Evolutionary conservation across 129 eudicot genomes (phyloP), one percentile per base, ranked within the genome.

Genomic region (Saposhnikovia divaricata): DNA sequence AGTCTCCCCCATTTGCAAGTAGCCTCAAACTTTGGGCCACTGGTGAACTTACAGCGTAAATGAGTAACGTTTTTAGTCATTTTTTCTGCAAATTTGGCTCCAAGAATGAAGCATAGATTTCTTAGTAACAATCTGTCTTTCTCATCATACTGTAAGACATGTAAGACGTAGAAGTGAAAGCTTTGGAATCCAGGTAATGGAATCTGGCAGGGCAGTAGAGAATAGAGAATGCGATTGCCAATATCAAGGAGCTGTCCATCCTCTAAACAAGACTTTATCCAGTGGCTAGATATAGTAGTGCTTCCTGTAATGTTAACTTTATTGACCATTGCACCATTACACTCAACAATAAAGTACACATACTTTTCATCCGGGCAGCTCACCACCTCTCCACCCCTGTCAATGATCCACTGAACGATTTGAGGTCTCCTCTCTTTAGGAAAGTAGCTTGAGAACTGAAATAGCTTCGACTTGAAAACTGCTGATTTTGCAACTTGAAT

Each of bases 211-310:
- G 91, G 90, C 79, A 94, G 97, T 82, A 97, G 98, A 80, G 97
- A 90, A 86, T 90, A 94, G 69, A 94, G 89, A 42, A 94, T 84
- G 88, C 92, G 97, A 78, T 92, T 86, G 84, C 81, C 82, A 79
- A 92, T 89, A 81, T 92, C 97, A 80, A 92, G 92, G 84, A 94
- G 88, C n/a, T n/a, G n/a, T n/a, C n/a, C n/a, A n/a, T n/a, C 98
- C 96, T 88, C 85, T 78, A 94, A 82, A 81, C 96, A 94, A 80
- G 93, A 83, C 46, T 85, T 87, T 84, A 94, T 85, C 98, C 98
- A 94, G 84, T 94, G 98, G 77, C 89, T 79, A 47, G 98, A 89
- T 50, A 94, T 96, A 81, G 83, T 85, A 77, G 85, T 85, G 81
- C 84, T 84, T 79, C 74, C 85, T 38, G 74, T 77, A 71, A 55